phyloP scores from a whole-genome alignment of 306 rosid species.

The Rosa lucieae region DNA sequence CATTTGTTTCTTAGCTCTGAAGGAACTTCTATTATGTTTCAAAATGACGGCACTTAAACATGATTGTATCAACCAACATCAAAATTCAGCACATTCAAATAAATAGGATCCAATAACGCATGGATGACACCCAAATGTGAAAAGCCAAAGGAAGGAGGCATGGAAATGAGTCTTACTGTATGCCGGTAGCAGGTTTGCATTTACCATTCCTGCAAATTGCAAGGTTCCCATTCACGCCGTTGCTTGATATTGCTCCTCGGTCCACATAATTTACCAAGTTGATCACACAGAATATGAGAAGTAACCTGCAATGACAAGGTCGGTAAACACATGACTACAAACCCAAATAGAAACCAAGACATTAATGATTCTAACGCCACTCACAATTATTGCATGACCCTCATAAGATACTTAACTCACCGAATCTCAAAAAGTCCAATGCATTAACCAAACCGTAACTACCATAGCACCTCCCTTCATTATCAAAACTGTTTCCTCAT shows the following conservation, averaged over 20 bases:
- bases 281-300: constrained; percentile 64
- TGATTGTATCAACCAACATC: not conserved
- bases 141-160: constrained; percentile 2
- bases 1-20: not conserved
- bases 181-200: constrained; percentile 75
- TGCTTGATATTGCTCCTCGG: constrained; percentile 92
- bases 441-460: not conserved
- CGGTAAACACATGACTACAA: constrained; percentile 8
- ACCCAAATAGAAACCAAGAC: not conserved
- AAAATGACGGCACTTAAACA: not conserved
- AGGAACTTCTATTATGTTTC: not conserved
- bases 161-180: constrained; percentile 64
- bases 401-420: not conserved
- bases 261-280: constrained; percentile 84
- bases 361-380: not conserved
- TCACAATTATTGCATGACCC: constrained; percentile 2
- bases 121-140: not conserved
- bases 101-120: not conserved
- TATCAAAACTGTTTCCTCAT: no score
- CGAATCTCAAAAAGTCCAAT: not conserved
- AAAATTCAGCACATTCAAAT: not conserved
- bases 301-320: constrained; percentile 56
- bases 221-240: constrained; percentile 83
- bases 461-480: not conserved
- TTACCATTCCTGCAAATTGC: constrained; percentile 55